Base-by-base conservation (phyloP, 371 early-diverging fungal genomes). In the Circinella minor region DNA sequence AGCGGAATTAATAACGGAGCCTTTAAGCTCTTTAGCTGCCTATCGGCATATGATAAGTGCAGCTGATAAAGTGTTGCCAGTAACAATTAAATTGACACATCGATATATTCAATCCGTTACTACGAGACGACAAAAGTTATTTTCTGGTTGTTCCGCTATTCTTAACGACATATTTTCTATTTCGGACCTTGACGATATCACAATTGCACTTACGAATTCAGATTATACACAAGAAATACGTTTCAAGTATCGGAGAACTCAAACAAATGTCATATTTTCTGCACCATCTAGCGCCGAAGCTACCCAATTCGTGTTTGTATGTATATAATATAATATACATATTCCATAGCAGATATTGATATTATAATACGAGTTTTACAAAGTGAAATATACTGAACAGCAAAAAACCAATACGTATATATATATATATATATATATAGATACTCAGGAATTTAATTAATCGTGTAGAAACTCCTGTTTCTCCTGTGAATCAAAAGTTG, bases 131-230 rank as follows among this genome's bases (percentile, higher is more conserved):
- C 89, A 89, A 73, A 89, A 89, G 38, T 73, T 89, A 14, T 69
- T 94, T 37, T 77, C 84, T 67, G 92, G 92, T 4, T 74, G 89
- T 51, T 87, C 76, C 60, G 83, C 93, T 14, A 78, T 88, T 51
- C 85, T 92, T 55, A 94, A 94, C 71, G 96, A 97, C 67, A 89
- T 95, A 8, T 94, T 86, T 75, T 93, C 92, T 74, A 91, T 95
- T 36, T 87, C 93, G 14, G 95, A 94, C 66, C 87, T 96, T 37
- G 88, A 92, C 5, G 95, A 95, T 63, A 27, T 54, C 3, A 48
- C 15, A 15, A 51, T 82, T 93, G 54, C 74, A 80, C 38, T 86
- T 57, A 76, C 71, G 71, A 57, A 11, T 34, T 17, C 64, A 73
- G 83, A 82, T 10, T 89, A 90, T 38, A 83, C 89, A 55, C 88